A percentile compares a stretch with the other conserved stretches of the same genome.
phyloP scores from a whole-genome alignment of 2,329 filamentous ascomycete species.

The Fusarium albidum region DNA sequence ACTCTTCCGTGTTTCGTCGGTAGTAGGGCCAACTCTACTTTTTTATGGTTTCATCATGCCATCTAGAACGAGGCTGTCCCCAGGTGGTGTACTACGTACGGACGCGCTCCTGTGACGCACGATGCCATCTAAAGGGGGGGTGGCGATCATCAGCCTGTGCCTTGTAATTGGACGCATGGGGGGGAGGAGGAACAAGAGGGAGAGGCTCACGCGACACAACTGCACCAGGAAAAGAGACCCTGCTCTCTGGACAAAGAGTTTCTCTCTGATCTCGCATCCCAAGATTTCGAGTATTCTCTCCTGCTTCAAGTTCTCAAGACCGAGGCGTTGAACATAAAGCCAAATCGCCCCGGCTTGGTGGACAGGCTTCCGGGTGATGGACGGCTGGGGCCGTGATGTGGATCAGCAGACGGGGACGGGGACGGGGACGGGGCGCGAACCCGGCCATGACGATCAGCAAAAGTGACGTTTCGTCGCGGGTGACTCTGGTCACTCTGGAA shows the following conservation, averaged over 20 bases:
- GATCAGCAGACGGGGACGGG: conserved; percentile 25
- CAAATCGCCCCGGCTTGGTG: conserved; percentile 13
- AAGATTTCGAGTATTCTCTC: conserved; percentile 9
- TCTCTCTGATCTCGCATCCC: conserved; percentile 1
- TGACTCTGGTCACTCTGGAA: conserved; percentile 4
- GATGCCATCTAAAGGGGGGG: conserved; percentile 30
- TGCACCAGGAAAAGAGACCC: conserved; percentile 6
- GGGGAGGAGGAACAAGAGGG: conserved; percentile 7
- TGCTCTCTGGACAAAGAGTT: background rate
- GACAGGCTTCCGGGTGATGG: conserved; percentile 11
- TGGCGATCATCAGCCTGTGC: conserved; percentile 29
- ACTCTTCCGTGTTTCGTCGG: conserved; percentile 4
- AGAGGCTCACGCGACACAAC: conserved; percentile 29
- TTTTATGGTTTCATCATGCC: conserved; percentile 11
- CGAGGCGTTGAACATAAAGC: conserved; percentile 3
- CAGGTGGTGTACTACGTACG: conserved; percentile 27
- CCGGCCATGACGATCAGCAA: conserved; percentile 29
- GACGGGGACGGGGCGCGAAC: conserved; percentile 16
- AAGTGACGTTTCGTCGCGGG: conserved; percentile 22
- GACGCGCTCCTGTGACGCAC: conserved; percentile 29
- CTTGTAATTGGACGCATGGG: conserved; percentile 28
- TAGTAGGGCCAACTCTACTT: too few species aligned
- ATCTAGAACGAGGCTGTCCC: conserved; percentile 11
- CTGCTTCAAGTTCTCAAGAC: conserved; percentile 15
- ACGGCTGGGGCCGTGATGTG: conserved; percentile 28